Conservation (phyloP, 2,329 filamentous ascomycete genomes). For the Didymella glomerata region DNA sequence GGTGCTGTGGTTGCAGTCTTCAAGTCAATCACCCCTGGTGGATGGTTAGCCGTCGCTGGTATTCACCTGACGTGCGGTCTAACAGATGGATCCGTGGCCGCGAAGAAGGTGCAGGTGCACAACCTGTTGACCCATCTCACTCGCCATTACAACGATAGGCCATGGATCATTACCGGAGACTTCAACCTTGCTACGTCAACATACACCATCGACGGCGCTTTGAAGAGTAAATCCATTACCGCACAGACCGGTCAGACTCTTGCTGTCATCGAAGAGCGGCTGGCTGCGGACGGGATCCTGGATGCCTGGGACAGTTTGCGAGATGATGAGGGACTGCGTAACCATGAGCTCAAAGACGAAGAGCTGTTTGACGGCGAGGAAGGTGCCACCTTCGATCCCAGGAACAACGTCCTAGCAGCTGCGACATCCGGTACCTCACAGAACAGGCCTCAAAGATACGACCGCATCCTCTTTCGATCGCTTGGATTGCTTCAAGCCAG, state of each 20-base stretch:
- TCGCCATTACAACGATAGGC: constrained; percentile 52
- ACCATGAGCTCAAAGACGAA: constrained; percentile 34
- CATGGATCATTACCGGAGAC: constrained; percentile 69
- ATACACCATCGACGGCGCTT: constrained; percentile 62
- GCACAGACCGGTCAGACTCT: constrained; percentile 57
- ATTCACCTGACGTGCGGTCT: constrained; percentile 70
- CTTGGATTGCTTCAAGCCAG: constrained; percentile 52
- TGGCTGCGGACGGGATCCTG: constrained; percentile 58
- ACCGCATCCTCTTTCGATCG: constrained; percentile 66
- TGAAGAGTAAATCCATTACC: constrained; percentile 64
- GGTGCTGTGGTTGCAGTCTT: constrained; percentile 62
- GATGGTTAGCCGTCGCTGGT: constrained; percentile 62
- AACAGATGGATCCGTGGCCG: constrained; percentile 64
- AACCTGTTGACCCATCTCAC: constrained; percentile 60
- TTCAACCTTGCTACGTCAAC: constrained; percentile 71
- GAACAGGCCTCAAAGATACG: constrained; percentile 70
- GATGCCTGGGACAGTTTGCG: constrained; percentile 63
- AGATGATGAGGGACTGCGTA: constrained; percentile 54
- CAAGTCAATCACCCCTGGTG: constrained; percentile 42
- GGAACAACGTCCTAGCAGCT: constrained; percentile 64
- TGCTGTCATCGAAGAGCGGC: constrained; percentile 56
- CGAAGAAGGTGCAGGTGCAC: constrained; percentile 66
- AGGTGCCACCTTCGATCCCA: constrained; percentile 71
- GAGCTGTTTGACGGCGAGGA: constrained; percentile 66
- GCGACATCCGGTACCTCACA: constrained; percentile 64